These are phyloP conservation scores for Trichoderma sp. DNA, from an alignment of 2,329 filamentous ascomycete species.

Conservation along the genomic window DNA sequence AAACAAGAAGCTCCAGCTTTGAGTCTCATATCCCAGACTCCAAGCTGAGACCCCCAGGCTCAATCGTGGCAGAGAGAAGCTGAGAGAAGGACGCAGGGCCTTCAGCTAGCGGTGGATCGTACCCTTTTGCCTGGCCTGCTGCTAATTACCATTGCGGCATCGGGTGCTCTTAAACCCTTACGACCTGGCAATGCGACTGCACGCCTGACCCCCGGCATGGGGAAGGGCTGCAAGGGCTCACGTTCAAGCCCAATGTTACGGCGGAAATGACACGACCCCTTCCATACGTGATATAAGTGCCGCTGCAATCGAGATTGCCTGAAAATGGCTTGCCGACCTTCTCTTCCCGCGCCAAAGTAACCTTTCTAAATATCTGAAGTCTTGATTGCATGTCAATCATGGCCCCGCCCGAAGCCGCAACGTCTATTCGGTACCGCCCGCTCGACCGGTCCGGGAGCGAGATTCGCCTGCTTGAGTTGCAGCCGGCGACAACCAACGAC, in stretches of 20 bases:
- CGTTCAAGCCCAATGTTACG: slow-evolving; percentile 12
- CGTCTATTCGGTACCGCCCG: slow-evolving; percentile 22
- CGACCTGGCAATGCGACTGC: not conserved
- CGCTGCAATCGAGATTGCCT: slow-evolving; percentile 16
- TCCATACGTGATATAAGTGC: slow-evolving; percentile 14
- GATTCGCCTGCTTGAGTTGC: slow-evolving; percentile 36
- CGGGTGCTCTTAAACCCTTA: not conserved
- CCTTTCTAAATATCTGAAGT: slow-evolving; percentile 3
- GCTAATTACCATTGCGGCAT: not conserved
- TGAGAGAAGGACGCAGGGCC: not conserved
- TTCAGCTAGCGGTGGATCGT: not conserved
- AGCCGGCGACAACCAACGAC: slow-evolving; percentile 27
- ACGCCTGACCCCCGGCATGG: slow-evolving; percentile 11
- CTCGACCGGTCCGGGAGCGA: slow-evolving; percentile 29
- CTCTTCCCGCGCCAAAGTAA: slow-evolving; percentile 6
- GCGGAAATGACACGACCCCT: slow-evolving; percentile 17
- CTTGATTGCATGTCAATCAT: slow-evolving; percentile 18
- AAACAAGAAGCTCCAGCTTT: not conserved
- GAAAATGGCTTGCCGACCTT: slow-evolving; percentile 16
- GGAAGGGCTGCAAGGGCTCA: slow-evolving; percentile 5
- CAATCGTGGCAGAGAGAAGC: not conserved
- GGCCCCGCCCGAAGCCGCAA: slow-evolving; percentile 17
- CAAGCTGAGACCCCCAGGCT: not conserved
- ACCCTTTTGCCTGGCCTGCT: not conserved
- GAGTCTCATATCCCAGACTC: not conserved